Evolutionary conservation across 2,329 filamentous ascomycete species (phyloP).

Genomic region (Ambrosiella cleistominuta): DNA sequence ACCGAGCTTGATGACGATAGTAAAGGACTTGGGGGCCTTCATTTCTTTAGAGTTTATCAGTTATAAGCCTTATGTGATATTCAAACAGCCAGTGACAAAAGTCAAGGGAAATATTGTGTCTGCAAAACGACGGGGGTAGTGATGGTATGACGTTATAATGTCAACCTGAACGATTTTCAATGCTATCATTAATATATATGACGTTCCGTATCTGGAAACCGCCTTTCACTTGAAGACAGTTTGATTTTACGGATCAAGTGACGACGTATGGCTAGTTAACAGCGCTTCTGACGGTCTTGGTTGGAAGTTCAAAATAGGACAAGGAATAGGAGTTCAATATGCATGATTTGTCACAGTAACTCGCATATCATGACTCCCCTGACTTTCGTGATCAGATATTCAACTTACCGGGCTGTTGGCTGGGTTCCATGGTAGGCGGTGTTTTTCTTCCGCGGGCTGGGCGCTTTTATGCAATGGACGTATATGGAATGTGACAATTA

Average conservation of each 20-base stretch:
- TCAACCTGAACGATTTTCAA: too few relatives aligned
- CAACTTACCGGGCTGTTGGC: slow-evolving; percentile 6
- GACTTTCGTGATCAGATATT: neutral
- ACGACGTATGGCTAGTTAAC: too few relatives aligned
- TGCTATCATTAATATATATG: too few relatives aligned
- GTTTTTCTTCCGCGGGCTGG: neutral
- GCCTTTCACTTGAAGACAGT: too few relatives aligned
- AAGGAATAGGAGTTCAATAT: too few relatives aligned
- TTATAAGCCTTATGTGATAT: neutral
- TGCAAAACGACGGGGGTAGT: too few relatives aligned
- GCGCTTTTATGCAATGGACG: neutral
- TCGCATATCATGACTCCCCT: neutral
- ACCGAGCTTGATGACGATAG: slow-evolving; percentile 80
- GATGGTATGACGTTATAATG: too few relatives aligned
- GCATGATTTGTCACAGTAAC: neutral
- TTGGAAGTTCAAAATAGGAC: too few relatives aligned
- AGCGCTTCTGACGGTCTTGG: too few relatives aligned
- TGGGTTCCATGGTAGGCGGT: slow-evolving; percentile 4
- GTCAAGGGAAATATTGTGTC: too few relatives aligned
- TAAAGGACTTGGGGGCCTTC: slow-evolving; percentile 49
- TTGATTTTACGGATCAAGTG: too few relatives aligned
- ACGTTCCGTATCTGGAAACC: too few relatives aligned
- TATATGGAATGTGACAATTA: neutral
- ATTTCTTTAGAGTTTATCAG: slow-evolving; percentile 29
- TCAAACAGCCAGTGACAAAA: neutral